These are phyloP conservation scores for Curvularia sp. DNA, from an alignment of 2,329 filamentous ascomycete genomes.

Conservation along the genomic window DNA sequence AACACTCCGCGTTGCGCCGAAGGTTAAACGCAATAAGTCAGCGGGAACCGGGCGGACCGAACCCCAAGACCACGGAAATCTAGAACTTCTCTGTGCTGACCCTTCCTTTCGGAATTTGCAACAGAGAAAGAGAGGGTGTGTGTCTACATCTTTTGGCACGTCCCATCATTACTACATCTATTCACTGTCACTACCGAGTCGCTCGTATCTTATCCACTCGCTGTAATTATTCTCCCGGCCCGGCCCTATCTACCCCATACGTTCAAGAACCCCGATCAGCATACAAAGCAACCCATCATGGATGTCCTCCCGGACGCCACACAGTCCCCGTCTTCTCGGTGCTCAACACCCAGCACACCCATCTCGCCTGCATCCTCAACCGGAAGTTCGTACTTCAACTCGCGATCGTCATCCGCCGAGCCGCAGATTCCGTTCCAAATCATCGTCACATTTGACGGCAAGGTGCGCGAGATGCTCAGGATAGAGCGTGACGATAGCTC, in stretches of 20 bases:
- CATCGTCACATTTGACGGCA: conserved; percentile 39
- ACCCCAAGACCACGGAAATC: not conserved
- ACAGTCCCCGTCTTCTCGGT: conserved; percentile 5
- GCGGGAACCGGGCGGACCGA: not conserved
- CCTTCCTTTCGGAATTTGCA: not conserved
- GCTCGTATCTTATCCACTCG: not conserved
- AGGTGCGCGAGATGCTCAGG: conserved; percentile 34
- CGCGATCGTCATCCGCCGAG: conserved; percentile 16
- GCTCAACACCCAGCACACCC: conserved; percentile 11
- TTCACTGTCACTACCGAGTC: not conserved
- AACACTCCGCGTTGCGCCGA: not conserved
- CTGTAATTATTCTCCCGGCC: conserved; percentile 1
- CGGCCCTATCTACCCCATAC: not conserved
- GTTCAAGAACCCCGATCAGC: not conserved
- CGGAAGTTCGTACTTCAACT: conserved; percentile 11
- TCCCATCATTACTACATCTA: not conserved
- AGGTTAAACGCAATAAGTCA: not conserved
- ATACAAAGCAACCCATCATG: conserved; percentile 10
- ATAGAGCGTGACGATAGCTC: conserved; percentile 24
- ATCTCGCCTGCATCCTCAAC: conserved; percentile 14
- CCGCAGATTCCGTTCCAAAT: conserved; percentile 36
- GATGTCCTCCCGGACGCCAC: conserved; percentile 1
- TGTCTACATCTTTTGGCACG: not conserved
- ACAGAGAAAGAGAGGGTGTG: not conserved
- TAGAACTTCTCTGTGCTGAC: not conserved